Base-by-base conservation (phyloP, 257 asterid species). In the Solanum rostratum region DNA sequence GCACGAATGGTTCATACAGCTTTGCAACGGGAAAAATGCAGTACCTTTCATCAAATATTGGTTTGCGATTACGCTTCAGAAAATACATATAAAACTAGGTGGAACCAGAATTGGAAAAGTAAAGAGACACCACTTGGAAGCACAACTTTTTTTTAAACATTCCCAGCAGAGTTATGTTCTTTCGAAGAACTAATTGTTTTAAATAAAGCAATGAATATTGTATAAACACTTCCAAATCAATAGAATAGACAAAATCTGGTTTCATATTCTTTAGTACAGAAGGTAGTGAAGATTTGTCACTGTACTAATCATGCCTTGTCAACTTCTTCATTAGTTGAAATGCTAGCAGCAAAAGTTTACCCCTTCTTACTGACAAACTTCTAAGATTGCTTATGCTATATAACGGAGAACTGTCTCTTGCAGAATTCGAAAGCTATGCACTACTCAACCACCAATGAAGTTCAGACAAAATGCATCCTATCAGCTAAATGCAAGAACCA, bases 1-100 rank as follows among this genome's bases (percentile, higher is more conserved):
- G 86, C 99, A 96, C 0, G 98, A 95, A 90, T 96, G 99, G 84
- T 96, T 96, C 92, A 95, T 93, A 85, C 98, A 96, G 74, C 99
- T 95, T 89, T 93, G 99, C 84, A 96, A 52, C 59, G 98, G 98
- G 87, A 89, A 93, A 90, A 96, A 96, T 15, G 98, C 97, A 70
- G 97, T 91, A 76, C 99, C 99, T 96, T 89, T 85, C 33, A 87
- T 86, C 90, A 85, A 90, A 81, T 69, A 46, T 73, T 6, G 14
- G 55, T 52, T 52, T 43, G 52, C 33, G 62, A 29, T 50, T 50
- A 49, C 27, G 82, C 50, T 50, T 78, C 82, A 30, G 45, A 76
- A 8, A 45, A 50, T 27, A 49, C 82, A 76, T 16, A 71, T 15
- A 49, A 76, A 24, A 49, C 43, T 16, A 49, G 45, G 43, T 27